These are phyloP conservation scores for Candida coquimbonensis DNA, from an alignment of 805 yeast species.

Conservation along the genomic window DNA sequence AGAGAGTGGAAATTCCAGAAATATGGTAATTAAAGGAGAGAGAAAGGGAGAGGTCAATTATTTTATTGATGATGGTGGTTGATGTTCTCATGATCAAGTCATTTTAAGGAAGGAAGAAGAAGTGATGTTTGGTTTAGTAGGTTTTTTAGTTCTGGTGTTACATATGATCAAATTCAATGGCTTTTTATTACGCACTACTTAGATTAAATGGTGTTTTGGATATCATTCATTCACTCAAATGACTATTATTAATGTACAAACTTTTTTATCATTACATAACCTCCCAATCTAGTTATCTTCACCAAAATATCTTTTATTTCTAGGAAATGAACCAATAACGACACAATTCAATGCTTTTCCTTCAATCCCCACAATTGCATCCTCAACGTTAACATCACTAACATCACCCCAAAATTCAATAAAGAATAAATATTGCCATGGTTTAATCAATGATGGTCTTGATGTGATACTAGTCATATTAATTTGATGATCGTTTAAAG, in stretches of 20 bases:
- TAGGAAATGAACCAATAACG: slow-evolving; percentile 52
- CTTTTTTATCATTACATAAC: background rate
- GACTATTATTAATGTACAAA: too few relatives aligned
- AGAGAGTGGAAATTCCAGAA: slow-evolving; percentile 78
- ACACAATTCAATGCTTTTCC: slow-evolving; percentile 41
- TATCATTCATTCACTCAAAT: too few relatives aligned
- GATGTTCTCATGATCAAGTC: too few relatives aligned
- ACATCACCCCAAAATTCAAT: slow-evolving; percentile 54
- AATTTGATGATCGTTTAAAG: slow-evolving; percentile 47
- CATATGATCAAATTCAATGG: background rate
- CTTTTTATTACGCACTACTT: too few relatives aligned
- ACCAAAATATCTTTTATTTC: slow-evolving; percentile 34
- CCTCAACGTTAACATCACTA: slow-evolving; percentile 23
- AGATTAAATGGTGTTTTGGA: too few relatives aligned
- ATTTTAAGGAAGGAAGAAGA: too few relatives aligned
- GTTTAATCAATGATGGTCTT: slow-evolving; percentile 58
- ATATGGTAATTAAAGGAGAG: slow-evolving; percentile 43
- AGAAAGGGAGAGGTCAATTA: too few relatives aligned
- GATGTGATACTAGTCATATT: slow-evolving; percentile 70
- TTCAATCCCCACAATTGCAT: slow-evolving; percentile 37
- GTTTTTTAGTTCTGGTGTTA: too few relatives aligned
- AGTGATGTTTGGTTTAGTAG: too few relatives aligned
- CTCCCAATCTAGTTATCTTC: background rate
- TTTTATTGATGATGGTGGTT: too few relatives aligned
- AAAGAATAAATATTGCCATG: slow-evolving; percentile 82